Evolutionary conservation across 148 eudicot species (phyloP).

Genomic region (Rhododendron molle): DNA sequence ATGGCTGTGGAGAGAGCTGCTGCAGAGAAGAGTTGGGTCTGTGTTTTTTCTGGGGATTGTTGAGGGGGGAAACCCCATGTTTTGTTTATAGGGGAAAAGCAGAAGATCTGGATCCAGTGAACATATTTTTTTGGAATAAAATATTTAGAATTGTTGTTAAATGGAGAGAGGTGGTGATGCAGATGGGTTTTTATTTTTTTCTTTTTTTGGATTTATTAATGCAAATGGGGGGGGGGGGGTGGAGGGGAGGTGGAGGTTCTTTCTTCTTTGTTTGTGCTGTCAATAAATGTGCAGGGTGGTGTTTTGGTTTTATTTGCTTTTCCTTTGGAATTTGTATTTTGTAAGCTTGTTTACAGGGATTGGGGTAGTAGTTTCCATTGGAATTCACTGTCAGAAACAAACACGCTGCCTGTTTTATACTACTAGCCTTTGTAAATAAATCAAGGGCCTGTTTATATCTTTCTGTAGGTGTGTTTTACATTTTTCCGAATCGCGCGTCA

Average conservation of each 20-base stretch:
- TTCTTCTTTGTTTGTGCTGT: constrained; percentile 13
- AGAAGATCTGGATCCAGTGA: constrained; percentile 49
- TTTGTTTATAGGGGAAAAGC: constrained; percentile 73
- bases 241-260: not conserved
- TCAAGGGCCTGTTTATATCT: not conserved
- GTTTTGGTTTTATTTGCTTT: not conserved
- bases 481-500: not conserved
- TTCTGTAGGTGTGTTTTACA: not conserved
- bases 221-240: not conserved
- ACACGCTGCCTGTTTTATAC: not conserved
- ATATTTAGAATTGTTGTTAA: constrained; percentile 19
- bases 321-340: not conserved
- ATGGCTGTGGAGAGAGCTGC: constrained; percentile 25
- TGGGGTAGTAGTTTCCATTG: not conserved
- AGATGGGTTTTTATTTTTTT: not conserved
- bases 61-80: constrained; percentile 87
- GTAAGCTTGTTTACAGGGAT: not conserved
- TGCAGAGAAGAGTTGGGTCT: constrained; percentile 6
- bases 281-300: not conserved
- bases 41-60: constrained; percentile 61
- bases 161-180: constrained; percentile 27
- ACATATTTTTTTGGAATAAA: constrained; percentile 22
- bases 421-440: not conserved
- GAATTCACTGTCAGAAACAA: constrained; percentile 3
- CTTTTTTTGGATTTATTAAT: constrained; percentile 13